Evolutionary conservation across 768 basidiomycete genomes (phyloP), one percentile per base, ranked within the genome.

Genomic region (Leucosporidium scottii): DNA sequence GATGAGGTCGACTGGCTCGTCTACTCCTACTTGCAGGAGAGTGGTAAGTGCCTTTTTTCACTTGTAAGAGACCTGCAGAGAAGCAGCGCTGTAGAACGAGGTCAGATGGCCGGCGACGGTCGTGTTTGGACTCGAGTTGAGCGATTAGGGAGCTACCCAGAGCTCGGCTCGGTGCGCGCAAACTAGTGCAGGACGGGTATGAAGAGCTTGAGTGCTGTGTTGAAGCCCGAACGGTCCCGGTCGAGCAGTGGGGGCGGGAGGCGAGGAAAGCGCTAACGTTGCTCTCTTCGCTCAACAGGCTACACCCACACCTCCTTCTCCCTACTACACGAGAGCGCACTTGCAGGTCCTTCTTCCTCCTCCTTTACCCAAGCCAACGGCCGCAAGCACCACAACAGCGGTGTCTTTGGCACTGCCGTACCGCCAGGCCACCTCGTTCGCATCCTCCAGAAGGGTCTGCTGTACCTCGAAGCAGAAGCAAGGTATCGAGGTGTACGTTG

Each of bases 1-100:
- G 61, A 63, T 59, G 74, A 76, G 34, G 64, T 76, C 25, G 73
- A 76, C 65, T 62, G 62, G 57, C 74, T 76, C 44, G 63, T 76
- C 21, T 71, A 74, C 69, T 34, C 65, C 17, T 75, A 76, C 66
- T 56, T 76, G 12, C 36, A 69, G n/a, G 75, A 73, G 48, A 44
- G 48, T 21, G 67, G 67, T 68, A 36, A 17, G 66, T 64, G 17
- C 31, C 10, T 20, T 57, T 17, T 23, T 5, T 57, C 10, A 21
- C 3, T 6, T 20, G 30, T 8, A 21, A 10, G 12, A 13, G 23
- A 25, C 3, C 10, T 7, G 31, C 18, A 57, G 55, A 36, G 4
- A 30, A 13, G 53, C 4, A 54, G 53, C 25, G 27, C 3, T 25
- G 53, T 8, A 54, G n/a, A 25, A 30, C 25, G 53, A 27, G 27